These are phyloP conservation scores for Coemansia sp. DNA, from an alignment of 192 early-diverging fungal species.

Conservation along the genomic window DNA sequence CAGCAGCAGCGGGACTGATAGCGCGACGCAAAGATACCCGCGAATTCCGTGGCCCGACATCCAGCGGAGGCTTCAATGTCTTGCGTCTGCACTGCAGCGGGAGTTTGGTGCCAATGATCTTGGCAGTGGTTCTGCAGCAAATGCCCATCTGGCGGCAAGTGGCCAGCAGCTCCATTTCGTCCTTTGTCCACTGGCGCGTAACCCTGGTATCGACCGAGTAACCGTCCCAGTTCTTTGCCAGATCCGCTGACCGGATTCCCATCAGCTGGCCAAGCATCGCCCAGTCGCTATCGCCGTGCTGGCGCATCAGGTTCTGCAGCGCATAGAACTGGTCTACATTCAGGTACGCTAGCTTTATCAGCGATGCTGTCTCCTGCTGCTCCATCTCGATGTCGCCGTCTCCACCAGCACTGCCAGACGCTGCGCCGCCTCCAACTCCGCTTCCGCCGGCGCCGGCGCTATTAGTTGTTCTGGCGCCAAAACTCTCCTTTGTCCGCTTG, in stretches of 20 bases:
- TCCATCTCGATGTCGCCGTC: too few relatives aligned
- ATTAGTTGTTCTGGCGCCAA: neutral
- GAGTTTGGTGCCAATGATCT: conserved; percentile 45
- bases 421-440: too few relatives aligned
- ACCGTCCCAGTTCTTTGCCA: conserved; percentile 39
- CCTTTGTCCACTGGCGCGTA: conserved; percentile 28
- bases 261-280: conserved; percentile 18
- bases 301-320: conserved; percentile 27
- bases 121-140: conserved; percentile 30
- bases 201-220: conserved; percentile 25
- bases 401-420: too few relatives aligned
- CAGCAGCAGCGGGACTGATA: neutral
- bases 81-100: conserved; percentile 48
- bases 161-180: conserved; percentile 31
- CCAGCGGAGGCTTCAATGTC: conserved; percentile 18
- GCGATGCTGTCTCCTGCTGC: neutral
- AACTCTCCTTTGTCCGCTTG: neutral
- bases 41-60: neutral
- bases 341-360: conserved; percentile 26
- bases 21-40: neutral
- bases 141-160: conserved; percentile 34
- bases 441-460: neutral
- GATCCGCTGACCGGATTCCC: conserved; percentile 26
- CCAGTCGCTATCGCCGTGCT: conserved; percentile 46
- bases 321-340: conserved; percentile 37